Percentiles rank a stretch among this genome's conserved stretches.
Conservation (phyloP, 208 protist genomes). For the Crithidia fasciculata region DNA sequence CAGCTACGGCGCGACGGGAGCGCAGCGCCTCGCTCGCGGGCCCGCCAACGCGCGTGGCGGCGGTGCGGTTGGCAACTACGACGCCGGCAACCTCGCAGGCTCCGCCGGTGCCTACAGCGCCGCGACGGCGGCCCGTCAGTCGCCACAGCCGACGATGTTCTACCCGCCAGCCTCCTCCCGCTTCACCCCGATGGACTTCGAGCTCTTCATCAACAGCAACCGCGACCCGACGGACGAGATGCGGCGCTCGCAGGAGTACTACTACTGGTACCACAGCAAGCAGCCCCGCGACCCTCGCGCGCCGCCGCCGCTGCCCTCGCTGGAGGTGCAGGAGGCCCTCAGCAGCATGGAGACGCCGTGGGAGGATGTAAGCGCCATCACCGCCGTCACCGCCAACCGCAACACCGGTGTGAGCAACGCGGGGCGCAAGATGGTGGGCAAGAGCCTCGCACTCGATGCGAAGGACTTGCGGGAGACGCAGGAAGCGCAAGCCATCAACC, state of each 20-base stretch:
- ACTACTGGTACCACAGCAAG: conserved; percentile 88
- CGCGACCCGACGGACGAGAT: conserved; percentile 80
- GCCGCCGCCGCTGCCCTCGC: conserved; percentile 69
- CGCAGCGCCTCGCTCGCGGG: conserved; percentile 6
- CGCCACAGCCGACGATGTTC: conserved; percentile 22
- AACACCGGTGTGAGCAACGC: background rate
- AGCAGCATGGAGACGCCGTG: conserved; percentile 72
- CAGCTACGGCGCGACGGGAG: conserved; percentile 14
- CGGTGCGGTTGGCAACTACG: conserved; percentile 16
- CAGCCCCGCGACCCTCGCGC: conserved; percentile 66
- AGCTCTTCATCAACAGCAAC: conserved; percentile 79
- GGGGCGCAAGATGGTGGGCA: conserved; percentile 32
- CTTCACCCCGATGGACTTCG: conserved; percentile 88
- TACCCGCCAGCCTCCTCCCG: conserved; percentile 43
- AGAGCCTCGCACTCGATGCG: conserved; percentile 67
- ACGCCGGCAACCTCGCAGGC: conserved; percentile 1
- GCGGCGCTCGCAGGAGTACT: conserved; percentile 83
- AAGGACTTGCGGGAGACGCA: conserved; percentile 78
- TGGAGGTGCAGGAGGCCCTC: conserved; percentile 63
- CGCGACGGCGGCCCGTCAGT: conserved; percentile 26
- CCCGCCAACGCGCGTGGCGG: conserved; percentile 4
- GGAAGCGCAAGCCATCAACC: conserved; percentile 75
- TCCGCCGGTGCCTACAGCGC: conserved; percentile 24
- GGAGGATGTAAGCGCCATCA: conserved; percentile 41
- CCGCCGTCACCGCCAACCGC: conserved; percentile 11